Conservation (phyloP, 2,329 filamentous ascomycete species). For the Fusarium clavum region DNA sequence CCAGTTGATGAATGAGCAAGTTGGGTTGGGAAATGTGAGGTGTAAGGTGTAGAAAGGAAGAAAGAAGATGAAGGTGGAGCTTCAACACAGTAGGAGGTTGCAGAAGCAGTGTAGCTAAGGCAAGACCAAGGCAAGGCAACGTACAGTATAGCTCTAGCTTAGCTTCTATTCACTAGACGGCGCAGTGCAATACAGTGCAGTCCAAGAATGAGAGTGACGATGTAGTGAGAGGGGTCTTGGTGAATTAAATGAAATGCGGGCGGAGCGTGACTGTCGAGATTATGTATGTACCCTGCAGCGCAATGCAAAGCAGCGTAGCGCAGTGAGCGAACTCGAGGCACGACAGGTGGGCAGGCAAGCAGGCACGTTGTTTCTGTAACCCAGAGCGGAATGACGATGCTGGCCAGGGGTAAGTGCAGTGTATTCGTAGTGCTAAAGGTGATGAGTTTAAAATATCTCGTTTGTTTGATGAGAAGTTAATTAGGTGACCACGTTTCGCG, state of each 20-base stretch:
- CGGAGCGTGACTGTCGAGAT: slow-evolving; percentile 43
- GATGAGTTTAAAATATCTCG: slow-evolving; percentile 25
- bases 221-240: slow-evolving; percentile 35
- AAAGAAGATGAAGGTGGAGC: slow-evolving; percentile 29
- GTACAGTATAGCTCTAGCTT: slow-evolving; percentile 22
- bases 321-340: slow-evolving; percentile 25
- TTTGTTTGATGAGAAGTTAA: slow-evolving; percentile 13
- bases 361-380: slow-evolving; percentile 42
- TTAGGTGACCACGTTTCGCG: slow-evolving; percentile 35
- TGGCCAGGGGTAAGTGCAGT: slow-evolving; percentile 38
- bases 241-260: slow-evolving; percentile 36
- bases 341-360: slow-evolving; percentile 2
- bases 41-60: slow-evolving; percentile 33
- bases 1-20: slow-evolving; percentile 23
- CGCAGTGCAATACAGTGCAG: slow-evolving; percentile 1
- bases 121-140: slow-evolving; percentile 17
- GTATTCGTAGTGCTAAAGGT: slow-evolving; percentile 5
- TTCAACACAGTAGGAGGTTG: slow-evolving; percentile 21
- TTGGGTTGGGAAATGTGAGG: slow-evolving; percentile 31
- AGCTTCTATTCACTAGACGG: slow-evolving; percentile 36
- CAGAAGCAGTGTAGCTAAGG: slow-evolving; percentile 29
- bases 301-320: slow-evolving; percentile 24
- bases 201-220: slow-evolving; percentile 24
- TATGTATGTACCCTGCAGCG: slow-evolving; percentile 43
- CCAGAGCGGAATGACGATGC: slow-evolving; percentile 45